Evolutionary conservation across 2,329 filamentous ascomycete genomes (phyloP), one percentile per base, ranked within the genome.

Genomic region (Ophiocordyceps camponoti-leonardi): DNA sequence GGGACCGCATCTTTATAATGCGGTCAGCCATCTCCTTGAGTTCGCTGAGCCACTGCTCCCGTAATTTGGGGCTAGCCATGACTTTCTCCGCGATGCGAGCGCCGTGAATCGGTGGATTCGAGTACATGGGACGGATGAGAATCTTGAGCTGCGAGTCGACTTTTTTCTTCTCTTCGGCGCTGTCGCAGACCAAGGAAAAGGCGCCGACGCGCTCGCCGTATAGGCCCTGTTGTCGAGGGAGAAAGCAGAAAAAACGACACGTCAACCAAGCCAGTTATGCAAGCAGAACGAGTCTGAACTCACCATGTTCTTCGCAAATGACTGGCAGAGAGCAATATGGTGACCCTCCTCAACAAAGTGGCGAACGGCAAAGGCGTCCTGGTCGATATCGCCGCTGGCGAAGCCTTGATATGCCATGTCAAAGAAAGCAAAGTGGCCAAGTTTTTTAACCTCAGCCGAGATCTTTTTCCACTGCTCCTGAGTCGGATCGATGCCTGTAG

Each of bases 391-490:
- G 55, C 90, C 90, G 52, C 83, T 92, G 56, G 90, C 90, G 61
- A 98, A 96, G 57, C 90, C 90, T 71, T 98, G 90, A 75, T 98
- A 98, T 52, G 90, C 90, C 88, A 95, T 95, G 67, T 96, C 90
- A 71, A 96, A 98, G 78, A 98, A 95, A 57, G 86, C 81, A 64
- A 83, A 94, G 75, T 96, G 90, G 44, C 75, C 80, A 64, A 83
- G 79, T 62, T 79, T 75, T 77, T 93, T 93, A 66, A 94, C 79
- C 50, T 82, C 83, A 49, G 83, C 69, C 66, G 84, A 86, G 64
- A 98, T 92, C 70, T 90, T 73, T 67, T 78, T 78, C 90, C 90
- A 96, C 72, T 96, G 90, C 64, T 86, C 83, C 57, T 78, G 69
- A 40, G 85, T 94, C 33, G 90, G 92, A 68, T 96, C 90, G 58